Evolutionary conservation across 441 rosid species (phyloP).

Genomic region (Eruca vesicaria): DNA sequence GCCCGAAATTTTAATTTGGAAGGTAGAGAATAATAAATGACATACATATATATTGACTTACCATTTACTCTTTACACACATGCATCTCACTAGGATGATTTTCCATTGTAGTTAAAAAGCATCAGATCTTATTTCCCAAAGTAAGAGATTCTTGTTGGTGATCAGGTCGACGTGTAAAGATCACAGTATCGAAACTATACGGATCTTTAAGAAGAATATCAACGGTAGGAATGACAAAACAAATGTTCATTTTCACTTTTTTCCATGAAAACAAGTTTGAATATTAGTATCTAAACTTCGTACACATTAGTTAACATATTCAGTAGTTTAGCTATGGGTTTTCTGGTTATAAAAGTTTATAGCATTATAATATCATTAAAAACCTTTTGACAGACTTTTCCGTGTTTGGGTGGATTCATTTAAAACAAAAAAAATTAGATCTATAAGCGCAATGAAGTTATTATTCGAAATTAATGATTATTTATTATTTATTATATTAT

Average conservation of each 20-base stretch:
- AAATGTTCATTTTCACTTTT: background rate
- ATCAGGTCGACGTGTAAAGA: constrained; percentile 28
- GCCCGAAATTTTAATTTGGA: background rate
- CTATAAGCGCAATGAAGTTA: background rate
- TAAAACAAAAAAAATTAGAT: background rate
- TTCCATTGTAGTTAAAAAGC: constrained; percentile 24
- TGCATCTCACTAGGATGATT: constrained; percentile 3
- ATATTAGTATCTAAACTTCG: background rate
- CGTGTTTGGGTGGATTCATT: background rate
- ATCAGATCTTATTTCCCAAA: constrained; percentile 26
- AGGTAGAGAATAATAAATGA: background rate
- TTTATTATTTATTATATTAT: background rate
- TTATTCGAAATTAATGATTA: background rate
- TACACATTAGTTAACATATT: background rate
- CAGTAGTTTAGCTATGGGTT: background rate
- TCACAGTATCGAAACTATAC: constrained; percentile 13
- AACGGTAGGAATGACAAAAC: background rate
- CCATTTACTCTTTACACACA: background rate
- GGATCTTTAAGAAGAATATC: constrained; percentile 7
- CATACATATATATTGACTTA: background rate
- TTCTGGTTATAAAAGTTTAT: background rate
- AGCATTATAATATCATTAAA: background rate
- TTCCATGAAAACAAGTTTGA: background rate
- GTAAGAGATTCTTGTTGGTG: constrained; percentile 15
- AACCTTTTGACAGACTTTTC: background rate